Evolutionary conservation across 495 filamentous ascomycete species (phyloP).

Genomic region (Penicillium riverlandense): DNA sequence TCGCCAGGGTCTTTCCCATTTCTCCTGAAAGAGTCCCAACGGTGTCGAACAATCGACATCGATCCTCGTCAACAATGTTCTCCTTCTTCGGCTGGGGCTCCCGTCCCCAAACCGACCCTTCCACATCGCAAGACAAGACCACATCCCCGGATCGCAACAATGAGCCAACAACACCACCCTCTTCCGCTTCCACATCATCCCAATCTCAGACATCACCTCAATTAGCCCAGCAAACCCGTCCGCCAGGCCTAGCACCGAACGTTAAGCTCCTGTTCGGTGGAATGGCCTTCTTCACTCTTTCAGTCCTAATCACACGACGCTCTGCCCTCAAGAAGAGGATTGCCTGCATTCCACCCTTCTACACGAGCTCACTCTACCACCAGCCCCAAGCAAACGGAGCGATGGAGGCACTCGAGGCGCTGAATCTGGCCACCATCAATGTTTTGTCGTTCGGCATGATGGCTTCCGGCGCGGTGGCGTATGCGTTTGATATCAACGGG

Average conservation of each 20-base stretch:
- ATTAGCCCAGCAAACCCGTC: conserved; percentile 8
- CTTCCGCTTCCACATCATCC: conserved; percentile 3
- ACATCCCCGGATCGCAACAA: background rate
- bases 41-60: background rate
- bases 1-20: too few relatives aligned
- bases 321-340: conserved; percentile 49
- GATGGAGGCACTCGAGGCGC: conserved; percentile 66
- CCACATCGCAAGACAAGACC: conserved; percentile 3
- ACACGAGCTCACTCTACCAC: conserved; percentile 46
- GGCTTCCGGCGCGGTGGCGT: conserved; percentile 57
- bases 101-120: conserved; percentile 12
- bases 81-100: conserved; percentile 26
- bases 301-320: conserved; percentile 63
- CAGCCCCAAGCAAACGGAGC: conserved; percentile 44
- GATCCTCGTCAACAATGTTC: conserved; percentile 10
- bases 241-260: conserved; percentile 16
- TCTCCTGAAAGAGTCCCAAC: too few relatives aligned
- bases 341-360: conserved; percentile 55
- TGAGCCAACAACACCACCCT: background rate
- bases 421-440: conserved; percentile 79
- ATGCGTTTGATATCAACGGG: conserved; percentile 62
- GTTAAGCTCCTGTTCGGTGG: conserved; percentile 61
- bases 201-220: conserved; percentile 4
- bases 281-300: conserved; percentile 62
- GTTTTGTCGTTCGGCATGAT: conserved; percentile 64